Percentiles rank a stretch among this genome's conserved stretches.
Conservation (phyloP, 179 eudicot species). For the Spergularia azorica region DNA sequence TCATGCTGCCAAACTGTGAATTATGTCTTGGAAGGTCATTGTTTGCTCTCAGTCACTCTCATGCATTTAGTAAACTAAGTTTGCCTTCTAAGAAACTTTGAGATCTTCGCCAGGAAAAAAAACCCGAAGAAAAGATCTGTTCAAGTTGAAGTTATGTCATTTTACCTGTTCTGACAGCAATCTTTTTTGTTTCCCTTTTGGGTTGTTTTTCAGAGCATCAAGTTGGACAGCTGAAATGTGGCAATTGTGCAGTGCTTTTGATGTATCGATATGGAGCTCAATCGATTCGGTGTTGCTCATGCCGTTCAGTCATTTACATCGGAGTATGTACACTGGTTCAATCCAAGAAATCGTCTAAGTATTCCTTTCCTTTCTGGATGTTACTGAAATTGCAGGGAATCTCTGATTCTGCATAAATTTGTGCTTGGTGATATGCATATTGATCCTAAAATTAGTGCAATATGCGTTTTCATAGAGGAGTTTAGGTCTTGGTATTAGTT, state of each 20-base stretch:
- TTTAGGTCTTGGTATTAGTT: neutral
- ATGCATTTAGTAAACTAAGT: neutral
- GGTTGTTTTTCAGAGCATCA: slow-evolving; percentile 48
- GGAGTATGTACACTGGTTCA: slow-evolving; percentile 51
- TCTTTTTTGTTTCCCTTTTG: neutral
- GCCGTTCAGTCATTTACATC: slow-evolving; percentile 67
- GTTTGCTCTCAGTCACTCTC: neutral
- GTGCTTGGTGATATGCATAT: neutral
- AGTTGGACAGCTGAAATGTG: slow-evolving; percentile 92
- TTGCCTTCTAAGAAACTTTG: neutral
- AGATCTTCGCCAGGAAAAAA: neutral
- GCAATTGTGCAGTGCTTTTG: slow-evolving; percentile 70
- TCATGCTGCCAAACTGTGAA: slow-evolving; percentile 79
- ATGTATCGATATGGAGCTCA: slow-evolving; percentile 91
- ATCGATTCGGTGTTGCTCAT: slow-evolving; percentile 73
- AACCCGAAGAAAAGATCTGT: neutral
- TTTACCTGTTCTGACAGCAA: neutral
- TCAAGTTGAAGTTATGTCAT: neutral
- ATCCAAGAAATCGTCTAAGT: neutral
- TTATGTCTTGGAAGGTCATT: slow-evolving; percentile 79
- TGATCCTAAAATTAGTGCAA: neutral
- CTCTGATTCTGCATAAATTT: neutral
- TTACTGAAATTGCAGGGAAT: neutral
- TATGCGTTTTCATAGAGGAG: neutral
- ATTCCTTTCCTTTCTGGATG: neutral